phyloP scores from a whole-genome alignment of 495 filamentous ascomycete species.

The Aspergillus bertholletiae region DNA sequence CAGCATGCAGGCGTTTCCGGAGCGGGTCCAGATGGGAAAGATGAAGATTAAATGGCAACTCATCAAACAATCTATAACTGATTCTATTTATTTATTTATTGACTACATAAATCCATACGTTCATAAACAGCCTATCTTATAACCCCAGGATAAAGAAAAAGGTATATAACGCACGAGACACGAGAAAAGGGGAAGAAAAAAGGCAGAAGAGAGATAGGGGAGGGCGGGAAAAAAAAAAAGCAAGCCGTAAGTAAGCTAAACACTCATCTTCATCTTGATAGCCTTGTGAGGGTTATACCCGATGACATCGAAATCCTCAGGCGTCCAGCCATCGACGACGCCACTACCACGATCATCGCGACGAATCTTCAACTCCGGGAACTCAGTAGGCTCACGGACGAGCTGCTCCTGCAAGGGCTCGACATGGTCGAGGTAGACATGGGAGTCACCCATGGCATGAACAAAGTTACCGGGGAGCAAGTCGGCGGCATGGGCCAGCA shows the following conservation, averaged over 20 bases:
- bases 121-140: background rate
- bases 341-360: conserved; percentile 58
- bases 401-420: conserved; percentile 81
- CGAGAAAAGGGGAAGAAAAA: too few species aligned
- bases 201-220: too few species aligned
- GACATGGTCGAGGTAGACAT: conserved; percentile 91
- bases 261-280: conserved; percentile 98
- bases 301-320: conserved; percentile 83
- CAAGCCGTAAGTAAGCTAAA: conserved; percentile 43
- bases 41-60: background rate
- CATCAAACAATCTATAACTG: background rate
- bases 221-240: conserved; percentile 22
- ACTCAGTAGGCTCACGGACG: conserved; percentile 71
- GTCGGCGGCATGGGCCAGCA: conserved; percentile 83
- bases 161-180: background rate
- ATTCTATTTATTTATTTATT: background rate
- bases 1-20: background rate
- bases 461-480: conserved; percentile 79
- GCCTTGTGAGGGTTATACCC: conserved; percentile 87
- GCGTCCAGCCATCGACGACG: conserved; percentile 73
- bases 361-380: conserved; percentile 71
- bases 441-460: conserved; percentile 94
- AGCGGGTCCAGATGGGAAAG: background rate
- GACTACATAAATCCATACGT: background rate
- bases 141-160: background rate